Evolutionary conservation across 2,329 filamentous ascomycete genomes (phyloP), one percentile per base, ranked within the genome.

Genomic region (Elsinoe australis): DNA sequence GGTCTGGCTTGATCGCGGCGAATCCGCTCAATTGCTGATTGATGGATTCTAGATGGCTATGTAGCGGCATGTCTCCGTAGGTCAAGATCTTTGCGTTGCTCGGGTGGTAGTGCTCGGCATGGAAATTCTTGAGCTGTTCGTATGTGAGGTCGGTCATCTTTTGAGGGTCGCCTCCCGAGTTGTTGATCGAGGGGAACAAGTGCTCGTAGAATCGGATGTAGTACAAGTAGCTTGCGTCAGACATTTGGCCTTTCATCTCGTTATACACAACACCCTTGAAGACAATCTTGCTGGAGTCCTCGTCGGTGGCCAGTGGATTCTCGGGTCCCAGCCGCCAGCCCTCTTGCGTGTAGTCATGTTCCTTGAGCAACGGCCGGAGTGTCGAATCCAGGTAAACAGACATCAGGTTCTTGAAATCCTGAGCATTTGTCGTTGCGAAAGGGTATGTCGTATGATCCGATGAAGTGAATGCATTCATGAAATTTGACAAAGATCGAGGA

Each of bases 171-270:
- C 92, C 92, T 26, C 92, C 92, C 1, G 90, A 96, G 69, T 98
- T 96, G 69, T 98, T 85, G 64, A 98, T 84, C 29, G 84, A 83
- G 0, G 92, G 92, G 62, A 94, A 92, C 47, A 98, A 87, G 63
- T 92, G 84, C 58, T 96, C 88, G 62, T 94, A 87, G 67, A 94
- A 98, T 47, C 84, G 79, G 56, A 95, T 94, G 65, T 95, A 96
- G 71, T 87, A 98, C 1, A 96, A 72, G 60, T 98, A 98, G 56
- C 87, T 87, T 5, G 90, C 88, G 64, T 98, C 92, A 2, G 92
- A 96, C 82, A 96, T 94, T 62, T 95, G 89, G 0, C 92, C 92
- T 69, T 98, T 98, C 92, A 98, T 98, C 70, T 98, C 92, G 60
- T 98, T 98, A 70, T 96, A 96, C 1, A 96, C 90, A 1, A 96